These are phyloP conservation scores for Boletus coccyginus DNA, from an alignment of 768 basidiomycete species.

Conservation along the genomic window DNA sequence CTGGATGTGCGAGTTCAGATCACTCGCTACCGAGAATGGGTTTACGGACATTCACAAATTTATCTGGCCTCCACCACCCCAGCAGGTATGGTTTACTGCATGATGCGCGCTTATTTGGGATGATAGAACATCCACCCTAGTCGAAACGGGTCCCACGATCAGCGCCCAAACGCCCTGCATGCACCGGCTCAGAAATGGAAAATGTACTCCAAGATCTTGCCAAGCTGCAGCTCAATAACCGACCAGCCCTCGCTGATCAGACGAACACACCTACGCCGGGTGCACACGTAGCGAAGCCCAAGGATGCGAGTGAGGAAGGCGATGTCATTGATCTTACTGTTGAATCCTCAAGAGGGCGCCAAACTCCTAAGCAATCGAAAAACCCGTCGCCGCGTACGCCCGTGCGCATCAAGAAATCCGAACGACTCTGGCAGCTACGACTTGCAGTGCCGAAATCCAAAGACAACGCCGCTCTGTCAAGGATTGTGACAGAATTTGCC, in stretches of 20 bases:
- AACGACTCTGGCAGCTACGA: constrained; percentile 48
- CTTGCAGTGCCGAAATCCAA: constrained; percentile 42
- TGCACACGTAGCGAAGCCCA: constrained; percentile 33
- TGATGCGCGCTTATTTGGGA: background rate
- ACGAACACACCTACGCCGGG: constrained; percentile 38
- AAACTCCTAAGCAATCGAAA: constrained; percentile 13
- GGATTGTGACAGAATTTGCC: constrained; percentile 58
- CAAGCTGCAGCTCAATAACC: constrained; percentile 54
- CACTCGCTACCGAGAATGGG: constrained; percentile 58
- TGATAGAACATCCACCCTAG: constrained; percentile 14
- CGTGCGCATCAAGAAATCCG: constrained; percentile 41
- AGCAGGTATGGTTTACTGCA: constrained; percentile 25
- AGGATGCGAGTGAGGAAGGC: constrained; percentile 11
- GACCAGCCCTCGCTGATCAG: constrained; percentile 49
- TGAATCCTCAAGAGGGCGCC: constrained; percentile 34
- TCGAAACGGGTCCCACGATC: constrained; percentile 29
- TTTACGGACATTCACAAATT: constrained; percentile 58
- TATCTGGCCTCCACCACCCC: constrained; percentile 66
- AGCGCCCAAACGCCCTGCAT: constrained; percentile 15
- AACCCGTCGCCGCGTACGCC: constrained; percentile 29
- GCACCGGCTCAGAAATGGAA: constrained; percentile 46
- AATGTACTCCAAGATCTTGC: constrained; percentile 57
- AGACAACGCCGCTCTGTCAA: constrained; percentile 54
- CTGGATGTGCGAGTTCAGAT: constrained; percentile 65
- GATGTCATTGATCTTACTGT: constrained; percentile 48